Percentiles rank a stretch among this genome's conserved stretches.
These are phyloP conservation scores for Neofusicoccum umdonicola DNA, from an alignment of 2,329 filamentous ascomycete species.

Conservation along the genomic window DNA sequence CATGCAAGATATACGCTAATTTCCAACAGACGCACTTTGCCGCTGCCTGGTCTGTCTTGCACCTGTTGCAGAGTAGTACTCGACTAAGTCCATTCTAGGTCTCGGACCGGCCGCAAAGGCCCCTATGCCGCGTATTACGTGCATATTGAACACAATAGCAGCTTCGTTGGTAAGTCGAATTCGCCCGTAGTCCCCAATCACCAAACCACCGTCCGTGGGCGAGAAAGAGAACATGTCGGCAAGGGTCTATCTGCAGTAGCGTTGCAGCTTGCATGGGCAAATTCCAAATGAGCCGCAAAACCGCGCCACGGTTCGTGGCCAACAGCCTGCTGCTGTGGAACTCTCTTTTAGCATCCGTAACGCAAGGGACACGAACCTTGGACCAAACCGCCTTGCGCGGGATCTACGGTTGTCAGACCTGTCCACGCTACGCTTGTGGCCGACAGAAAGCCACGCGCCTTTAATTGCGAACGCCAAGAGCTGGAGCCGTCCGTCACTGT, in stretches of 20 bases:
- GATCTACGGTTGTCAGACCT: conserved; percentile 13
- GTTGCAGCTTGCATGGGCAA: conserved; percentile 16
- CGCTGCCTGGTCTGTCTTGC: conserved; percentile 64
- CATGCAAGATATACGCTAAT: conserved; percentile 22
- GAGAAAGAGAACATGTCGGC: conserved; percentile 10
- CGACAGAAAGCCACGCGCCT: conserved; percentile 14
- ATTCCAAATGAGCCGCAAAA: conserved; percentile 19
- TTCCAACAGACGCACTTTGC: conserved; percentile 69
- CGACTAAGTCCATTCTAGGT: conserved; percentile 46
- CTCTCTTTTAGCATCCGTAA: neutral
- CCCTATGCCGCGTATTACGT: conserved; percentile 88
- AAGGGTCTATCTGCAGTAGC: conserved; percentile 14
- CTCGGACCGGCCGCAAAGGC: conserved; percentile 81
- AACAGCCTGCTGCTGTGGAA: conserved; percentile 3
- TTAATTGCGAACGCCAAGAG: conserved; percentile 12
- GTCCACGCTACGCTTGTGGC: conserved; percentile 11
- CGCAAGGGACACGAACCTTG: conserved; percentile 13
- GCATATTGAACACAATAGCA: conserved; percentile 68
- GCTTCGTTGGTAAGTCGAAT: conserved; percentile 65
- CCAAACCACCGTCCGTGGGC: neutral
- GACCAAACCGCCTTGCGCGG: conserved; percentile 3
- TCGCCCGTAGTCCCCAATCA: conserved; percentile 12
- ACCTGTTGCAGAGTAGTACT: neutral
- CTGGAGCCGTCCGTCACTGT: conserved; percentile 14
- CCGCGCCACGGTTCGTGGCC: neutral